These are phyloP conservation scores for Moesziomyces parantarcticus DNA, from an alignment of 1,284 basidiomycete species.

Conservation along the genomic window DNA sequence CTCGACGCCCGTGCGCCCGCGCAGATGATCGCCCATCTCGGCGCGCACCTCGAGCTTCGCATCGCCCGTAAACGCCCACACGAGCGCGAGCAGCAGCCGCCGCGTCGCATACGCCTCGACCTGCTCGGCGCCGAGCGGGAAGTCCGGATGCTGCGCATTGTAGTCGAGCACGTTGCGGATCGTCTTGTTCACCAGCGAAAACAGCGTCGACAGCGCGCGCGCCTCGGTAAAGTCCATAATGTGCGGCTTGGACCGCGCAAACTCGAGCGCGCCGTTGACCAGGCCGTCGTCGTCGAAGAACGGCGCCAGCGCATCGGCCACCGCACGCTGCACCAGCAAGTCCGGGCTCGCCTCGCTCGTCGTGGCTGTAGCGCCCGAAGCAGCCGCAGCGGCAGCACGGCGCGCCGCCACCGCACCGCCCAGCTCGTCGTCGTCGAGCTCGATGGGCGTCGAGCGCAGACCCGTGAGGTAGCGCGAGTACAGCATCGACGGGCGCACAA, in stretches of 20 bases:
- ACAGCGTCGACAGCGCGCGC: slow-evolving; percentile 92
- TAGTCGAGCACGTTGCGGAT: slow-evolving; percentile 93
- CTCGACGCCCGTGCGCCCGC: slow-evolving; percentile 87
- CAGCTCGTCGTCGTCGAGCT: slow-evolving; percentile 85
- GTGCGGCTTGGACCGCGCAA: slow-evolving; percentile 85
- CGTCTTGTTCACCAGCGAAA: slow-evolving; percentile 97
- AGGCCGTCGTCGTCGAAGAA: slow-evolving; percentile 79
- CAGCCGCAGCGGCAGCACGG: slow-evolving; percentile 72
- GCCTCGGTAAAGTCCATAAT: slow-evolving; percentile 98
- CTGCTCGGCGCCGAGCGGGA: slow-evolving; percentile 84
- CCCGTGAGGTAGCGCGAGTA: slow-evolving; percentile 87
- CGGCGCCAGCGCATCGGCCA: slow-evolving; percentile 71
- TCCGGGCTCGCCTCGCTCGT: slow-evolving; percentile 72
- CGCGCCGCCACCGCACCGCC: slow-evolving; percentile 70
- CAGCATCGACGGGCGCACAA: slow-evolving; percentile 90
- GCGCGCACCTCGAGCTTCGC: slow-evolving; percentile 88
- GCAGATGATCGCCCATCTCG: slow-evolving; percentile 88
- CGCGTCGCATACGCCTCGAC: slow-evolving; percentile 91
- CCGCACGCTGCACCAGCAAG: slow-evolving; percentile 79
- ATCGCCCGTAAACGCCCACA: slow-evolving; percentile 99
- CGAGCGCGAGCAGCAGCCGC: slow-evolving; percentile 88
- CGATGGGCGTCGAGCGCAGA: slow-evolving; percentile 81
- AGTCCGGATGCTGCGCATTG: slow-evolving; percentile 92
- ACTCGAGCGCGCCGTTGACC: slow-evolving; percentile 80
- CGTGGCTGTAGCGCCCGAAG: neutral